Percentiles rank a stretch among this genome's conserved stretches.
phyloP scores from a whole-genome alignment of 148 eudicot genomes.

The Heliosperma pusillum region DNA sequence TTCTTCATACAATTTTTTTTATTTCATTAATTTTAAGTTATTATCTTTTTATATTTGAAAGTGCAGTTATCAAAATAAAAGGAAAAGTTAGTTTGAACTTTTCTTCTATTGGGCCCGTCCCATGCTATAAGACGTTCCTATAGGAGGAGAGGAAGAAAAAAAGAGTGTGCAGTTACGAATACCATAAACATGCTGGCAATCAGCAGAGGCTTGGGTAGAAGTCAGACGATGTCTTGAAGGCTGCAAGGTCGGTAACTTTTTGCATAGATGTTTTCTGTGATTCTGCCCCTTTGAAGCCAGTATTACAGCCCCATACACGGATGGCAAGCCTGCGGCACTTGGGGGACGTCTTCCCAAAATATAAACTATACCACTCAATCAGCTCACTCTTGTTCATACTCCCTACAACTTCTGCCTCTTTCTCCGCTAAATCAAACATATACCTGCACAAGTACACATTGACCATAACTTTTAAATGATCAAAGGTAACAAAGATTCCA shows the following conservation, averaged over 20 bases:
- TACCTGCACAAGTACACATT: conserved; percentile 68
- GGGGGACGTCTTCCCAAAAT: conserved; percentile 51
- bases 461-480: neutral
- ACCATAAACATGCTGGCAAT: conserved; percentile 12
- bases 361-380: conserved; percentile 62
- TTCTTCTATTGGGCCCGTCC: too few species aligned
- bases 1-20: conserved; percentile 23
- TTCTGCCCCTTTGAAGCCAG: conserved; percentile 46
- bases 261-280: conserved; percentile 29
- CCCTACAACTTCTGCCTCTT: conserved; percentile 62
- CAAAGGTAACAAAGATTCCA: conserved; percentile 5
- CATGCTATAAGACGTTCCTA: too few species aligned
- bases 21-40: too few species aligned
- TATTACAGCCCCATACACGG: conserved; percentile 86
- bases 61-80: too few species aligned
- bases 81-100: too few species aligned
- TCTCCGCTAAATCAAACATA: conserved; percentile 76
- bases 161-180: neutral
- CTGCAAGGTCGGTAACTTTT: conserved; percentile 45
- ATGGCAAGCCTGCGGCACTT: conserved; percentile 78
- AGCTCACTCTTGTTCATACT: conserved; percentile 53
- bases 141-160: neutral
- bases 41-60: too few species aligned
- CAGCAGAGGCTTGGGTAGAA: conserved; percentile 72
- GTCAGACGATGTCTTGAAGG: conserved; percentile 51